Conservation (phyloP, 495 filamentous ascomycete species). For the Penicillium roqueforti region DNA sequence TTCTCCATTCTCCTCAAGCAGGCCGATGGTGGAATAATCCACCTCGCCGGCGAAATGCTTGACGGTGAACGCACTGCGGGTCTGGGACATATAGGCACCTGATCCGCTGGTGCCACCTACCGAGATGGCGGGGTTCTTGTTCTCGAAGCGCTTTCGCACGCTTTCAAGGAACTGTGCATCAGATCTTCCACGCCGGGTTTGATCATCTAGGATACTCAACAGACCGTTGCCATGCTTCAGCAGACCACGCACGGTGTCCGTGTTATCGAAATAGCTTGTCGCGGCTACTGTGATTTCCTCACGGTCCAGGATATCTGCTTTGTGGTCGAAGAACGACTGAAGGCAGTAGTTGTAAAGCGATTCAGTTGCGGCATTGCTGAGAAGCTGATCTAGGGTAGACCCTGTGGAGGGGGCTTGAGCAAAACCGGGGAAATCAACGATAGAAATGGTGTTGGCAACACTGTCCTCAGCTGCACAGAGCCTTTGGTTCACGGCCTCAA, state of each 20-base stretch:
- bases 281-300: slow-evolving; percentile 87
- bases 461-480: slow-evolving; percentile 84
- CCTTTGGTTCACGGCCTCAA: slow-evolving; percentile 87
- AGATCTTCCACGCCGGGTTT: slow-evolving; percentile 80
- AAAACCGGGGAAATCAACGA: slow-evolving; percentile 96
- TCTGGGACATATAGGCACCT: slow-evolving; percentile 75
- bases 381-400: slow-evolving; percentile 83
- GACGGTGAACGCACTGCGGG: slow-evolving; percentile 75
- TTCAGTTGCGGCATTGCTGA: slow-evolving; percentile 91
- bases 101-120: slow-evolving; percentile 68
- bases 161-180: slow-evolving; percentile 88
- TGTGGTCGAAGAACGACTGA: slow-evolving; percentile 92
- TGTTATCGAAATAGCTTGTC: slow-evolving; percentile 96
- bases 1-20: slow-evolving; percentile 93
- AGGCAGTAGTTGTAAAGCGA: slow-evolving; percentile 87
- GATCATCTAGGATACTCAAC: slow-evolving; percentile 91
- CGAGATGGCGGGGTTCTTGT: slow-evolving; percentile 84
- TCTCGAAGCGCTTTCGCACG: slow-evolving; percentile 85
- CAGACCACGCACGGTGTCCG: slow-evolving; percentile 83
- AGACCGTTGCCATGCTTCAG: slow-evolving; percentile 90
- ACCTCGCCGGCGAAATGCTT: slow-evolving; percentile 95
- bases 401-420: slow-evolving; percentile 76
- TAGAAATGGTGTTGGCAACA: slow-evolving; percentile 87
- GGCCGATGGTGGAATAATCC: slow-evolving; percentile 81
- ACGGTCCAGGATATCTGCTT: slow-evolving; percentile 83